These are phyloP conservation scores for Globisporangium paddicum DNA, from an alignment of 352 stramenopile genomes.

Conservation along the genomic window DNA sequence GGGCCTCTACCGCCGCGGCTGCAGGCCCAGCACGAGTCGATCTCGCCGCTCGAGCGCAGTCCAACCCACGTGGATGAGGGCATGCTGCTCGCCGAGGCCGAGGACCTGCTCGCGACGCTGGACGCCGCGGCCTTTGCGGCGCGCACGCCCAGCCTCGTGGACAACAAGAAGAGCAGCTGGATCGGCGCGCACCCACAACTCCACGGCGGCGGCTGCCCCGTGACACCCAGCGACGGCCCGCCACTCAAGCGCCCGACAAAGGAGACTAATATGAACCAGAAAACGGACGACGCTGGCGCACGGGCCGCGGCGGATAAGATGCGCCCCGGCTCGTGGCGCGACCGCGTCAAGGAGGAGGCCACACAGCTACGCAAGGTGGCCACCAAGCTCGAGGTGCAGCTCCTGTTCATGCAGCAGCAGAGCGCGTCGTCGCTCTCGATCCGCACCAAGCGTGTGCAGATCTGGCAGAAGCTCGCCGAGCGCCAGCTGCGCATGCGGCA, in stretches of 20 bases:
- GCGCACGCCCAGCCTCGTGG: background rate
- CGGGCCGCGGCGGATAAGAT: background rate
- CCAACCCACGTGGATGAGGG: background rate
- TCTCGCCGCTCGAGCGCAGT: background rate
- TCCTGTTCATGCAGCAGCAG: background rate
- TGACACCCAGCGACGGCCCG: background rate
- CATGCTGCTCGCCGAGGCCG: background rate
- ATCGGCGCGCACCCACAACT: background rate
- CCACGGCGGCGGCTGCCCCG: too few relatives aligned
- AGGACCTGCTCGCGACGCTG: slow-evolving; percentile 1
- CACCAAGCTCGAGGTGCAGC: slow-evolving; percentile 4
- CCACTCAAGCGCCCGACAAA: background rate
- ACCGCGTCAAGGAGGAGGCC: background rate
- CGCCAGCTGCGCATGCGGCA: slow-evolving; percentile 4
- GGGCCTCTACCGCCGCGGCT: too few relatives aligned
- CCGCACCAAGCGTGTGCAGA: background rate
- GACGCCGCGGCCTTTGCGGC: background rate
- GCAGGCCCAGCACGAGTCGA: too few relatives aligned
- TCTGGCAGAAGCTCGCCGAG: background rate
- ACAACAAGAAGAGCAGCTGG: background rate
- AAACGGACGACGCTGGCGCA: too few relatives aligned
- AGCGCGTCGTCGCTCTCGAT: background rate
- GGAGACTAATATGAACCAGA: too few relatives aligned
- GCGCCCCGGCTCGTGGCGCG: too few relatives aligned
- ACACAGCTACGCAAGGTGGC: background rate